A percentile compares a stretch with the other conserved stretches of the same genome.
Conservation (phyloP, 768 basidiomycete species). For the Gloeostereum incarnatum region DNA sequence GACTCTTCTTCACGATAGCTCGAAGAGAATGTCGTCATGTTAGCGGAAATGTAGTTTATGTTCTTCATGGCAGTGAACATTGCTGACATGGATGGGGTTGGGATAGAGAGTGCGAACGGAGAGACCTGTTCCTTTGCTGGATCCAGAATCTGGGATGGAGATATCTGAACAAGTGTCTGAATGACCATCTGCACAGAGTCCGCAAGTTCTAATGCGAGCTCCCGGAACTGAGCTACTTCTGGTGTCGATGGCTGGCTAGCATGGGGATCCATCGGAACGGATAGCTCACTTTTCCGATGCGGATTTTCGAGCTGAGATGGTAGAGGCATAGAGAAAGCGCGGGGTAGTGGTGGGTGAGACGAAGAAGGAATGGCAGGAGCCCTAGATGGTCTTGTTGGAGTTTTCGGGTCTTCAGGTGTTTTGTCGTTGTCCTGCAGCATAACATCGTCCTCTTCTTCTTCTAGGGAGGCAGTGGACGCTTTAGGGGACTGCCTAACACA, state of each 20-base stretch:
- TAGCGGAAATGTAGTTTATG: conserved; percentile 88
- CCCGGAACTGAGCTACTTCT: conserved; percentile 38
- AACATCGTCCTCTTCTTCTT: neutral
- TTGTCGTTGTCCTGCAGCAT: neutral
- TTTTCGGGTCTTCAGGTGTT: neutral
- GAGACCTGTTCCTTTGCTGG: conserved; percentile 92
- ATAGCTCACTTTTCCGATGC: conserved; percentile 22
- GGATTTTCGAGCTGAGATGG: conserved; percentile 76
- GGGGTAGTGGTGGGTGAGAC: conserved; percentile 48
- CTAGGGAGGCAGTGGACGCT: too few relatives aligned
- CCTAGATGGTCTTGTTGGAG: neutral
- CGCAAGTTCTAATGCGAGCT: conserved; percentile 80
- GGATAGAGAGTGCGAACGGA: conserved; percentile 79
- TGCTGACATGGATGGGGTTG: conserved; percentile 80
- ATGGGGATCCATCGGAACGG: conserved; percentile 12
- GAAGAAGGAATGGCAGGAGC: conserved; percentile 1
- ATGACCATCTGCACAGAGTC: conserved; percentile 87
- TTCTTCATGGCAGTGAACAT: conserved; percentile 90
- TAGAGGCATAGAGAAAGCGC: conserved; percentile 75
- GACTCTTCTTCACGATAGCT: conserved; percentile 15
- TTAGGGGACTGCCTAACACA: too few relatives aligned
- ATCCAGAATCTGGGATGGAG: conserved; percentile 84
- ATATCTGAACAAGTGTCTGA: conserved; percentile 85
- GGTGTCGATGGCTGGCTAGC: conserved; percentile 13
- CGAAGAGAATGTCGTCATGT: conserved; percentile 49